Evolutionary conservation across 2,329 filamentous ascomycete genomes (phyloP).

Genomic region (Beauveria bassiana): DNA sequence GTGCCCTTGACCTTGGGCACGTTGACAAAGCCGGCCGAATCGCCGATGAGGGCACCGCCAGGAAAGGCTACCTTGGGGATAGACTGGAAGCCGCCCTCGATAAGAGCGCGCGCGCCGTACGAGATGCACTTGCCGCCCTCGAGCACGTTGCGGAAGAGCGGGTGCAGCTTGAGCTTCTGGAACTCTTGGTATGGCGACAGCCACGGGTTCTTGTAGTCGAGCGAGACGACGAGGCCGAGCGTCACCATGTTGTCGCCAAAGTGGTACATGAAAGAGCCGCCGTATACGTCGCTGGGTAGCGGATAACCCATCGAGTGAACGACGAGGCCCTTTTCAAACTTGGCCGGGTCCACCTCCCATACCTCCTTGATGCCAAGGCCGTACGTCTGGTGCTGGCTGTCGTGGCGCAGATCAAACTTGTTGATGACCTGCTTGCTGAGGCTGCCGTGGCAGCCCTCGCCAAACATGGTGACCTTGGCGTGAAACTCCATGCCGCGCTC

Average conservation of each 20-base stretch:
- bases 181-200: constrained; percentile 92
- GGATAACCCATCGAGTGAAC: constrained; percentile 92
- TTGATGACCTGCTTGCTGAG: constrained; percentile 91
- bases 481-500: constrained; percentile 99
- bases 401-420: constrained; percentile 82
- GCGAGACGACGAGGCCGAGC: constrained; percentile 81
- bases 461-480: constrained; percentile 82
- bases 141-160: constrained; percentile 77
- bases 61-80: constrained; percentile 97
- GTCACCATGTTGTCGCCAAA: constrained; percentile 96
- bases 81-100: constrained; percentile 94
- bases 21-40: constrained; percentile 94
- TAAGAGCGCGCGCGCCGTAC: constrained; percentile 83
- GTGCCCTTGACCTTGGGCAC: constrained; percentile 98
- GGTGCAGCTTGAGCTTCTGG: constrained; percentile 97
- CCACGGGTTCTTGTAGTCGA: constrained; percentile 97
- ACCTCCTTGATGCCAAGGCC: constrained; percentile 92
- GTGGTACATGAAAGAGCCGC: constrained; percentile 99
- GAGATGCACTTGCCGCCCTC: constrained; percentile 97
- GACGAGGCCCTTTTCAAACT: constrained; percentile 80
- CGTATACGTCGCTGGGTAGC: constrained; percentile 80
- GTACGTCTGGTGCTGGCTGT: constrained; percentile 93
- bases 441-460: constrained; percentile 91
- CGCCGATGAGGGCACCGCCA: constrained; percentile 88
- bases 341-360: constrained; percentile 91